Conservation (phyloP, 495 filamentous ascomycete species). For the Diplogelasinospora grovesii region DNA sequence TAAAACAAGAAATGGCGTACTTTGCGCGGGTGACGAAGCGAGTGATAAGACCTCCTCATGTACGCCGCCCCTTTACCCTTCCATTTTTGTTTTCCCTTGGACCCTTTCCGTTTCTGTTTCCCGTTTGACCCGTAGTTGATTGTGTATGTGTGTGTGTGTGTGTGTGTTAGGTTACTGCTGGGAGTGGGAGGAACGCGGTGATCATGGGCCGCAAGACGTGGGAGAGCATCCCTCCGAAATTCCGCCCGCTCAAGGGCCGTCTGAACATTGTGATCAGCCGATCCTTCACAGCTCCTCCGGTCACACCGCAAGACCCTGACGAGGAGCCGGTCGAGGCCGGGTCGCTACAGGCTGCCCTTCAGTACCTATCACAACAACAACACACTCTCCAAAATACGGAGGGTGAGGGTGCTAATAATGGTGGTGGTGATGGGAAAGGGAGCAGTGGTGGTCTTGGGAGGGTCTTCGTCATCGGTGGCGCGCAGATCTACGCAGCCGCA, state of each 20-base stretch:
- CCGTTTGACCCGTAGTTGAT: too few species aligned
- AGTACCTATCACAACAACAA: too few species aligned
- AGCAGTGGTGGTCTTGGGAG: slow-evolving; percentile 34
- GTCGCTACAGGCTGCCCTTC: slow-evolving; percentile 55
- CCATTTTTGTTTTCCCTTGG: background rate
- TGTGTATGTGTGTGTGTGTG: too few species aligned
- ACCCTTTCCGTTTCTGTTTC: too few species aligned
- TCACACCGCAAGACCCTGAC: slow-evolving; percentile 2
- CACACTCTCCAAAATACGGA: too few species aligned
- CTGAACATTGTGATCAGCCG: slow-evolving; percentile 64
- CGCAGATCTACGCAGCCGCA: slow-evolving; percentile 71
- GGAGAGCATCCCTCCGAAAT: slow-evolving; percentile 69
- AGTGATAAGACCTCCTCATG: slow-evolving; percentile 14
- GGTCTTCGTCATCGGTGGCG: slow-evolving; percentile 85
- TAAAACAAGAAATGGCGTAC: slow-evolving; percentile 87
- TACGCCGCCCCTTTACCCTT: background rate
- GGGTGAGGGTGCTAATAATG: too few species aligned
- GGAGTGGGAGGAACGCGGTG: too few species aligned
- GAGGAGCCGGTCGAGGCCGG: slow-evolving; percentile 19
- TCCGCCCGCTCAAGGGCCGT: slow-evolving; percentile 72
- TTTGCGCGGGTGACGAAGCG: slow-evolving; percentile 88
- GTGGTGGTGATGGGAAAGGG: too few species aligned
- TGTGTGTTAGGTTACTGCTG: too few species aligned
- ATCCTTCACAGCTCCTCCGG: slow-evolving; percentile 8
- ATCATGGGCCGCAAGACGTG: slow-evolving; percentile 98